These are phyloP conservation scores for Curvularia hawaiiensis DNA, from an alignment of 2,329 filamentous ascomycete genomes.

Conservation along the genomic window DNA sequence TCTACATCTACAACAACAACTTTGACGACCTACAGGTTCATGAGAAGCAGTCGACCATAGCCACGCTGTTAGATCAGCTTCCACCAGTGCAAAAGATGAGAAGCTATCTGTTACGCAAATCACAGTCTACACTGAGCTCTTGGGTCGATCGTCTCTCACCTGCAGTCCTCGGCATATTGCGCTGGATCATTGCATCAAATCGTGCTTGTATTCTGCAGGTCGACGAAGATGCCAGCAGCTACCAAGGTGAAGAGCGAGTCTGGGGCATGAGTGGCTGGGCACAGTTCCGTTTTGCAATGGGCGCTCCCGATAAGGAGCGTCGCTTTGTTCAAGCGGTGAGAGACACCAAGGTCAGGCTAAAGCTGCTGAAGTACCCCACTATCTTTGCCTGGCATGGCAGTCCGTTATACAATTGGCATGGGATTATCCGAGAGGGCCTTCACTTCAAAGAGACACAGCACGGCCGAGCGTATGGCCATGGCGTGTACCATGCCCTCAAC, in stretches of 20 bases:
- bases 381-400: constrained; percentile 91
- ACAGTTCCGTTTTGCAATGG: constrained; percentile 88
- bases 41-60: constrained; percentile 57
- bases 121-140: constrained; percentile 45
- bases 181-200: constrained; percentile 92
- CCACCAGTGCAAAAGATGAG: constrained; percentile 67
- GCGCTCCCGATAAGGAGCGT: constrained; percentile 86
- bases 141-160: constrained; percentile 68
- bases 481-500: constrained; percentile 76
- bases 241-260: constrained; percentile 59
- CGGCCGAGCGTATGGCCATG: constrained; percentile 76
- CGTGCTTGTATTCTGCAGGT: constrained; percentile 84
- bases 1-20: constrained; percentile 58
- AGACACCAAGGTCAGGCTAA: constrained; percentile 48
- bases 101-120: constrained; percentile 52
- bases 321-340: constrained; percentile 70
- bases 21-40: constrained; percentile 59
- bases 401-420: constrained; percentile 79
- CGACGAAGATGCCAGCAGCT: constrained; percentile 45
- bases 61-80: constrained; percentile 62
- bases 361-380: constrained; percentile 63
- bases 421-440: constrained; percentile 81
- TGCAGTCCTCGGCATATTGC: constrained; percentile 69
- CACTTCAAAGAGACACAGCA: constrained; percentile 68
- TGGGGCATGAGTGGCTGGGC: constrained; percentile 69